These are phyloP conservation scores for Cyathus striatus DNA, from an alignment of 768 basidiomycete species.

Conservation along the genomic window DNA sequence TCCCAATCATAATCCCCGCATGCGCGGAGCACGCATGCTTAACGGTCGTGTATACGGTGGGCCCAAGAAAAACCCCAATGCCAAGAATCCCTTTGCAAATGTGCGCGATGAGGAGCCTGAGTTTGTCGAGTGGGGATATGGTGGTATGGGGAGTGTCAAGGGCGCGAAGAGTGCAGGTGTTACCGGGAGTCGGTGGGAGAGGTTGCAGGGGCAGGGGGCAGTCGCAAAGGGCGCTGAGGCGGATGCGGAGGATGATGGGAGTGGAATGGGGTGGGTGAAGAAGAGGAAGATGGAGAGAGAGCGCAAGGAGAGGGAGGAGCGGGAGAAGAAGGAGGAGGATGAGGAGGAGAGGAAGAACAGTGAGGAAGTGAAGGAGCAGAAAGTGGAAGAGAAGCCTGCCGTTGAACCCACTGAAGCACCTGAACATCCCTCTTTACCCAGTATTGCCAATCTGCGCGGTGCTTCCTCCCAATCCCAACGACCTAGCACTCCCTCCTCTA, in stretches of 20 bases:
- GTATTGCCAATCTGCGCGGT: background rate
- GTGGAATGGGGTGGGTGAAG: slow-evolving; percentile 83
- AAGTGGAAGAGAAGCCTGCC: background rate
- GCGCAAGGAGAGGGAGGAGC: slow-evolving; percentile 38
- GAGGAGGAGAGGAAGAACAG: slow-evolving; percentile 13
- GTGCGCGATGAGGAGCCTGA: slow-evolving; percentile 67
- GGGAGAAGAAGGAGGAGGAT: slow-evolving; percentile 27
- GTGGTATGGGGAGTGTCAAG: slow-evolving; percentile 70
- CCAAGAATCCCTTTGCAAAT: slow-evolving; percentile 58
- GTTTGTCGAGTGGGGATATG: slow-evolving; percentile 92
- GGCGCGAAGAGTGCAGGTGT: slow-evolving; percentile 33
- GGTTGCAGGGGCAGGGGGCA: slow-evolving; percentile 17
- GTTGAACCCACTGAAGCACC: background rate
- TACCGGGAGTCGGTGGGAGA: slow-evolving; percentile 25
- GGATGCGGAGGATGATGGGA: slow-evolving; percentile 70
- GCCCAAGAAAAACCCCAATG: slow-evolving; percentile 20
- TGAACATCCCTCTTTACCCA: too few species aligned
- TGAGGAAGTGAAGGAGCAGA: slow-evolving; percentile 1
- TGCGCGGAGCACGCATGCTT: slow-evolving; percentile 59
- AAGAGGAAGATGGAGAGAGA: slow-evolving; percentile 55
- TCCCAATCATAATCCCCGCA: background rate
- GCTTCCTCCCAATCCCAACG: too few species aligned
- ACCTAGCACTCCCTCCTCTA: slow-evolving; percentile 6
- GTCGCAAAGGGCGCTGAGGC: slow-evolving; percentile 7
- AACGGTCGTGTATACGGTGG: slow-evolving; percentile 83